Conservation (phyloP, 345 rosid genomes). For the Boechera retrofracta region DNA sequence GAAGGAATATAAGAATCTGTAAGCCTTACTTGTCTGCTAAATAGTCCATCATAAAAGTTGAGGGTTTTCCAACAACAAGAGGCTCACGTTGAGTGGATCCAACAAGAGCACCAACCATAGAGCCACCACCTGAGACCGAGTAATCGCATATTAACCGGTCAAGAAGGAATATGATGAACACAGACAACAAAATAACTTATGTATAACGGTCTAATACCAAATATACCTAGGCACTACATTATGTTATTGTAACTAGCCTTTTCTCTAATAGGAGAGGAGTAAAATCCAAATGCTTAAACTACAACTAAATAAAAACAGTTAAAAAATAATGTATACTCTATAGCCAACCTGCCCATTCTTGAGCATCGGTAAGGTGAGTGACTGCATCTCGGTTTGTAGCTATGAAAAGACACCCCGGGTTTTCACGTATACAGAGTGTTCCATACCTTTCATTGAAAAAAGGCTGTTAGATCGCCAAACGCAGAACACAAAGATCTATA, state of each 20-base stretch:
- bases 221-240: background rate
- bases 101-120: slow-evolving; percentile 89
- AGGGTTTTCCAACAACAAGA: slow-evolving; percentile 92
- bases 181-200: background rate
- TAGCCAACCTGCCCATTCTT: slow-evolving; percentile 91
- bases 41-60: slow-evolving; percentile 98
- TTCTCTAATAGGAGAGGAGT: slow-evolving; percentile 3
- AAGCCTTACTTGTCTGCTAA: slow-evolving; percentile 72
- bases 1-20: background rate
- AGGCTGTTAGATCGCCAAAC: slow-evolving; percentile 16
- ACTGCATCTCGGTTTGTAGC: slow-evolving; percentile 97
- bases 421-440: slow-evolving; percentile 91
- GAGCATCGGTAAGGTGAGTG: slow-evolving; percentile 91
- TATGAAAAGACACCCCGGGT: slow-evolving; percentile 92
- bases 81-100: slow-evolving; percentile 93
- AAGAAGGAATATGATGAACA: background rate
- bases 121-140: slow-evolving; percentile 79
- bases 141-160: background rate
- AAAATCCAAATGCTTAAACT: background rate
- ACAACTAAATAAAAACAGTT: background rate
- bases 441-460: slow-evolving; percentile 66
- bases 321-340: background rate
- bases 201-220: background rate
- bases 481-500: background rate
- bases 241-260: background rate